Evolutionary conservation across 257 asterid species (phyloP), one percentile per base, ranked within the genome.

Genomic region (Nicotiana attenuata): DNA sequence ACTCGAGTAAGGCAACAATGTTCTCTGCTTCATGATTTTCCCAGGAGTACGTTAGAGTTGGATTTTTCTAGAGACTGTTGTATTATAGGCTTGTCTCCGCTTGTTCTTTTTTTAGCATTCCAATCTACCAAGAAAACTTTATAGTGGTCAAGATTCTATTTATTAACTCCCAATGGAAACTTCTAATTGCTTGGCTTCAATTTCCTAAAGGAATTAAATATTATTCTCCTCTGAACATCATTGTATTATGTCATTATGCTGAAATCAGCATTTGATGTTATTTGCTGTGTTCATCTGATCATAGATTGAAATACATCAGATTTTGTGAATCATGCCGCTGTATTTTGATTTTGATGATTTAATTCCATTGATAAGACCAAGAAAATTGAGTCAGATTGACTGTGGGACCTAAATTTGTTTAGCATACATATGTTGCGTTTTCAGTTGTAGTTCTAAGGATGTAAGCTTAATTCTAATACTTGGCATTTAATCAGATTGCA

Each of bases 401-500:
- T 65, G 33, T 61, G 63, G 11, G 31, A 66, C 33, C 33, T 22
- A 20, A 52, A 64, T 13, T 81, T 69, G 14, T 15, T 64, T 73
- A 57, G 73, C 78, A 65, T 69, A 16, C 56, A 59, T 33, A 22
- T 59, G 64, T 50, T 67, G 19, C 56, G 3, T 81, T 66, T 77
- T 63, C 24, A 68, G 83, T 75, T 83, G 65, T 76, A 73, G 50
- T 73, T 22, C 71, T 80, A 81, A 85, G 84, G n/a, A 50, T 81
- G 26, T 76, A 60, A 80, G 67, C 78, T 56, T 83, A 80, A 57
- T 87, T 80, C 93, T 90, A 81, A 91, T 89, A 76, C 67, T 35
- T 88, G 85, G 82, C 89, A 88, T 91, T 91, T 83, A 76, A 81
- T 85, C 97, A 91, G 95, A 88, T 90, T 85, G 92, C 94, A 87